Conservation (phyloP, 192 early-diverging fungal genomes). For the Physocladia obscura region DNA sequence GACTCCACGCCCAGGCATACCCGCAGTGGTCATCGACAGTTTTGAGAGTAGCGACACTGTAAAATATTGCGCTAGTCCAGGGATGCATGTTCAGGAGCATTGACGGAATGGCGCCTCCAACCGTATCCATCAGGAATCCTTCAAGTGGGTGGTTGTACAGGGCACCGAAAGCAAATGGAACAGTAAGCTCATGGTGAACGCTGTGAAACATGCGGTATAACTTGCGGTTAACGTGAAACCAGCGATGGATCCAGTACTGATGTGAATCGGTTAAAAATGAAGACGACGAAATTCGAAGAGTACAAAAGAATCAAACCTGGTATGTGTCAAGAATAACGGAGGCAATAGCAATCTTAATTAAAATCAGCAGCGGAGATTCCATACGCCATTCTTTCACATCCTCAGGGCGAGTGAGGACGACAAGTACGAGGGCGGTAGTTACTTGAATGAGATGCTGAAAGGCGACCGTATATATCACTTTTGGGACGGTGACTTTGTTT, state of each 20-base stretch:
- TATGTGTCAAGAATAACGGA: constrained; percentile 46
- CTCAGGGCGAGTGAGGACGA: constrained; percentile 36
- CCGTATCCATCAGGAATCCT: constrained; percentile 72
- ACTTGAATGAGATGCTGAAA: constrained; percentile 71
- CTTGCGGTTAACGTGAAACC: constrained; percentile 67
- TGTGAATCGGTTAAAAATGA: neutral
- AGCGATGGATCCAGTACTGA: constrained; percentile 74
- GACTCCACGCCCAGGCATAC: constrained; percentile 74
- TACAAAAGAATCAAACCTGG: constrained; percentile 28
- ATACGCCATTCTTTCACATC: constrained; percentile 29
- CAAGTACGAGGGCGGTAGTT: constrained; percentile 40
- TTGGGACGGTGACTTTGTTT: constrained; percentile 64
- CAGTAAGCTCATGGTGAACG: constrained; percentile 73
- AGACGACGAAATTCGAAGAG: neutral
- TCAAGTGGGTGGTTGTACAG: constrained; percentile 83
- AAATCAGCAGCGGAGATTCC: constrained; percentile 32
- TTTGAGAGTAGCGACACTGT: constrained; percentile 72
- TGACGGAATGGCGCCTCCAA: constrained; percentile 66
- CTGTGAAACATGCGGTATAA: constrained; percentile 77
- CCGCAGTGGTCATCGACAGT: constrained; percentile 86
- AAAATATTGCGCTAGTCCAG: constrained; percentile 66
- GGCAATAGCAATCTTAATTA: constrained; percentile 39
- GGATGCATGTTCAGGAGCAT: constrained; percentile 68
- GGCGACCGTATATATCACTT: constrained; percentile 65
- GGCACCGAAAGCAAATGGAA: constrained; percentile 77